These are phyloP conservation scores for Moniliella sp. DNA, from an alignment of 1,284 basidiomycete species.

Conservation along the genomic window DNA sequence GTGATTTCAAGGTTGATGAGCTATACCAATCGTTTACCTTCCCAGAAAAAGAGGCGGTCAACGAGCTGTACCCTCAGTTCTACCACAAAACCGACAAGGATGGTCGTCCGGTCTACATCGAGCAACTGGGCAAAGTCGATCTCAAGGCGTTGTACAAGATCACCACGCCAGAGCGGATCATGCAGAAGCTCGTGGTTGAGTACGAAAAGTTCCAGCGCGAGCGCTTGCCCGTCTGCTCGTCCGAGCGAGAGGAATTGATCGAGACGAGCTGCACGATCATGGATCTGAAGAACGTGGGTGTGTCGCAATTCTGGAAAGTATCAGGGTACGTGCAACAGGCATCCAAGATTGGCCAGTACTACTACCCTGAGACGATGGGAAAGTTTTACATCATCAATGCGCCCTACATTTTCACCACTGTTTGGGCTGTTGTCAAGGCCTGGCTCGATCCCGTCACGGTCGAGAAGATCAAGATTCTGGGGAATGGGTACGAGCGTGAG, in stretches of 20 bases:
- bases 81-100: conserved; percentile 90
- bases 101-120: conserved; percentile 83
- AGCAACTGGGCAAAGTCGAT: conserved; percentile 73
- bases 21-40: conserved; percentile 67
- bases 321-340: conserved; percentile 72
- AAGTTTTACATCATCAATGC: conserved; percentile 71
- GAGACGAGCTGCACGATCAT: conserved; percentile 98
- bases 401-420: conserved; percentile 69
- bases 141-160: conserved; percentile 44
- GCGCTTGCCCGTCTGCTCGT: conserved; percentile 55
- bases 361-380: conserved; percentile 52
- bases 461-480: conserved; percentile 42
- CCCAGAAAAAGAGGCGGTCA: conserved; percentile 58
- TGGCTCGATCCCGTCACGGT: conserved; percentile 91
- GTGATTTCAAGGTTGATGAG: conserved; percentile 67
- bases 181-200: conserved; percentile 70
- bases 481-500: conserved; percentile 16
- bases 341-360: conserved; percentile 62
- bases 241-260: conserved; percentile 57
- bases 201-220: conserved; percentile 65
- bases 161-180: conserved; percentile 71
- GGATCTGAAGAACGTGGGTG: conserved; percentile 61
- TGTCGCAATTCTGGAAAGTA: conserved; percentile 65
- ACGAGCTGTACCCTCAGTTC: conserved; percentile 83
- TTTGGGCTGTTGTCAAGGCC: conserved; percentile 72